Evolutionary conservation across 345 rosid genomes (phyloP).

Genomic region (Populus pruinosa): DNA sequence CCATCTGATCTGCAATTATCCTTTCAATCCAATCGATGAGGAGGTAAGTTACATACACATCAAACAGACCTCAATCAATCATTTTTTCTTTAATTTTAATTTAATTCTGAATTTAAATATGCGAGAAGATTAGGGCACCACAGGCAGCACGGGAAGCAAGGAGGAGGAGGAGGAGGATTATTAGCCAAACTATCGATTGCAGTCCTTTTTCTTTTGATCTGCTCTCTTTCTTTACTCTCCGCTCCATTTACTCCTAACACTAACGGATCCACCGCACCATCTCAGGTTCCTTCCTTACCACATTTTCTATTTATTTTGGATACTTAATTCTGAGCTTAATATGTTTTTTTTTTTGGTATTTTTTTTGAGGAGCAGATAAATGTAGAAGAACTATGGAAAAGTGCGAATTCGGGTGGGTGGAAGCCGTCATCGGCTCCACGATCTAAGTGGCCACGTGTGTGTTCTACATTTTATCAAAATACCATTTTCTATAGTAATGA

Average conservation of each 20-base stretch:
- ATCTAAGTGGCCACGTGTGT: constrained; percentile 85
- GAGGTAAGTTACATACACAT: constrained; percentile 7
- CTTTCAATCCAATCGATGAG: constrained; percentile 8
- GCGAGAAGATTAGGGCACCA: constrained; percentile 56
- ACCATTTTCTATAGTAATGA: neutral
- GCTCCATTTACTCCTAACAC: constrained; percentile 35
- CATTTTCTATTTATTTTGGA: no score
- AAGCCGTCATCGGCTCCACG: constrained; percentile 97
- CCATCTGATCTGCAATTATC: constrained; percentile 1
- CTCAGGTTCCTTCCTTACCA: constrained; percentile 40
- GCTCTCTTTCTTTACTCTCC: constrained; percentile 65
- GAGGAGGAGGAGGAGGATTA: constrained; percentile 39
- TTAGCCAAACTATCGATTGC: constrained; percentile 59
- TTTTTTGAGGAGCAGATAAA: constrained; percentile 40
- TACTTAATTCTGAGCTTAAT: neutral
- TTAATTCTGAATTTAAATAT: neutral
- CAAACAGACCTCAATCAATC: no score
- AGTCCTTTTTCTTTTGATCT: constrained; percentile 63
- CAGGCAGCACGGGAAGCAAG: constrained; percentile 65
- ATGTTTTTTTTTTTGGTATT: neutral
- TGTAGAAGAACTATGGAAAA: constrained; percentile 84
- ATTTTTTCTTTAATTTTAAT: neutral
- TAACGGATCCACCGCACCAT: constrained; percentile 40
- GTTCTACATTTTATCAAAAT: constrained; percentile 18
- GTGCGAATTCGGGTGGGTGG: constrained; percentile 84